phyloP scores from a whole-genome alignment of 2,329 filamentous ascomycete genomes.

The Botrytis byssoidea region DNA sequence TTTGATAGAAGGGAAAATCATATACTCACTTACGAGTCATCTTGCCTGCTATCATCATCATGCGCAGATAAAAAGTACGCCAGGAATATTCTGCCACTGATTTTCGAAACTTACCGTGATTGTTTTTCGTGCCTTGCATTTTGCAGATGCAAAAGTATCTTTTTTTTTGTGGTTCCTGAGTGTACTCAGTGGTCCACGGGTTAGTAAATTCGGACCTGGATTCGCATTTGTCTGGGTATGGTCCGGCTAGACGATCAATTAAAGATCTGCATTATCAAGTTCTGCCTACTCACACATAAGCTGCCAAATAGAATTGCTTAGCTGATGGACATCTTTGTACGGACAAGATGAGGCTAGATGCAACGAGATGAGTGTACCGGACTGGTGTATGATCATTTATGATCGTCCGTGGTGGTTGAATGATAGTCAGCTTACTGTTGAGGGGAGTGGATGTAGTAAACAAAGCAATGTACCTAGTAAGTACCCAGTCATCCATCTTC shows the following conservation, averaged over 20 bases:
- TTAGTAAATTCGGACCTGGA: constrained; percentile 1
- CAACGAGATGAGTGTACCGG: neutral
- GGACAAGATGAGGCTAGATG: neutral
- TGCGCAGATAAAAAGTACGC: neutral
- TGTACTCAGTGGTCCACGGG: neutral
- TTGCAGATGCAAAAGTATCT: constrained; percentile 15
- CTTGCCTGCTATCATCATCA: neutral
- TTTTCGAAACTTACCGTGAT: neutral
- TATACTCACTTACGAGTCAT: neutral
- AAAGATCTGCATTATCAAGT: constrained; percentile 4
- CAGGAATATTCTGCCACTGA: constrained; percentile 3
- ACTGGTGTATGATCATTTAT: neutral
- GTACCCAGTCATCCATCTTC: neutral
- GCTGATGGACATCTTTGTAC: neutral
- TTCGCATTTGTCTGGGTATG: neutral
- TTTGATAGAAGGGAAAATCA: neutral
- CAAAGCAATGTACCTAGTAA: no score
- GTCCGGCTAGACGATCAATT: neutral
- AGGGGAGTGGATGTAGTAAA: neutral
- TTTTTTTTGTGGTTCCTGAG: constrained; percentile 2
- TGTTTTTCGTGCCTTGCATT: constrained; percentile 21
- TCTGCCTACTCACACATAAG: neutral
- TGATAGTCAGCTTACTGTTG: constrained; percentile 8
- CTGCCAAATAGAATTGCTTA: neutral
- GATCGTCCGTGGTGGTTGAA: neutral